Evolutionary conservation across 169 alveolate species (phyloP), one percentile per base, ranked within the genome.

Genomic region (Cryptosporidium sp.): DNA sequence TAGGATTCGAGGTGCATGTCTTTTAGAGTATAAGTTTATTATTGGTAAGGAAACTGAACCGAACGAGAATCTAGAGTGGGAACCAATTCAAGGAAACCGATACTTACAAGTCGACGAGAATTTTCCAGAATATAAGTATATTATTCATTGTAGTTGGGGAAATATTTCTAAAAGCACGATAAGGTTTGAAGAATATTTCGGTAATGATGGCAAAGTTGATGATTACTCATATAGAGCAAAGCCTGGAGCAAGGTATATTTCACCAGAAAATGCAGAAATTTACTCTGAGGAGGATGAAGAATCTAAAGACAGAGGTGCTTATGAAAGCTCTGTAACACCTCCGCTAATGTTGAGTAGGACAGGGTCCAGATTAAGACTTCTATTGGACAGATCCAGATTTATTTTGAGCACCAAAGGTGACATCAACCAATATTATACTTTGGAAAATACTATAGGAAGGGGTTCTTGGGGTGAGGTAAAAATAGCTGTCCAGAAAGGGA

Each of bases 401-500:
- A 91, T 91, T 44, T 52, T 91, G 8, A 86, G 93, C n/a, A 91
- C 87, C 12, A 69, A 86, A 10, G 91, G 94, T 18, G 92, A 91
- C 18, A 91, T 91, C 18, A 75, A 85, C n/a, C 69, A 53, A 44
- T 91, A 70, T 84, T 91, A 91, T 56, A 68, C 73, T 0, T 58
- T 85, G 39, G 87, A 73, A 58, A 70, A 69, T 44, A 92, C 93
- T 18, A 86, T 93, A 10, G 96, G 96, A 3, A 84, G 92, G 21
- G 96, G 96, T 5, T 70, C 95, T 4, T 94, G 94, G 94, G 96
- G 96, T 10, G 92, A 84, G 37, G 96, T 94, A 23, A 91, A 92
- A 56, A 51, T 91, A 58, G 96, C 93, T 29, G 68, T 86, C 26
- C 91, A 93, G 75, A 92, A 71, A 52, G 70, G 73, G 31, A 92